Base-by-base conservation (phyloP, 768 basidiomycete genomes). In the Russula vinacea region DNA sequence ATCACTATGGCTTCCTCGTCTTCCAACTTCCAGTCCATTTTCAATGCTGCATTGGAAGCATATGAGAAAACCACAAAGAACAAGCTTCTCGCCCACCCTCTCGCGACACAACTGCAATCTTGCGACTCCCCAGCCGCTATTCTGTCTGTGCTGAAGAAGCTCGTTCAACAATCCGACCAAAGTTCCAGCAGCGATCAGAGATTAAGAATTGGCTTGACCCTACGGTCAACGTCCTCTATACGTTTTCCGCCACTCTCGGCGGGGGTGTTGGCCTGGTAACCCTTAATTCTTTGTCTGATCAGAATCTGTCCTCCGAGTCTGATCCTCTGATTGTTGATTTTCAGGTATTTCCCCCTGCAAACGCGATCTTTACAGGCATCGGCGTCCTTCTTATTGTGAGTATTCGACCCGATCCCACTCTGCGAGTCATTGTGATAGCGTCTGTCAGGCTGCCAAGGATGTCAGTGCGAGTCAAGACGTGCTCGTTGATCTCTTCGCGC, bases 361-460 rank as follows among this genome's bases (percentile, higher is more conserved):
- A 24, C 0, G 16, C 4, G 3, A 51, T 60, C 26, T 42, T 60
- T 24, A 17, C 26, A 1, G 60, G 44, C 3, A 62, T 62, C 7
- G 60, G 44, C 1, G 44, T 47, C 1, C 60, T 62, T 19, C 60
- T 62, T 22, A 24, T 37, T 22, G 60, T 55, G 17, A 13, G 53
- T 35, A 13, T 39, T 22, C 5, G 24, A 17, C 10, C 26, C 42
- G 10, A 19, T 45, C 1, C 29, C 14, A 33, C 22, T 8, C 1
- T 26, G 32, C 10, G 17, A 2, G 16, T 11, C 24, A 26, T n/a
- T 29, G 22, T 61, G 13, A 55, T 1, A 3, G 5, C 10, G 19
- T 35, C n/a, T 22, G 2, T 45, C 55, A 62, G 60, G 60, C 60
- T 2, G 60, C 53, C 13, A 55, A 55, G 19, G 53, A 62, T n/a